Evolutionary conservation across 352 stramenopile species (phyloP).

Genomic region (Globisporangium lucens): DNA sequence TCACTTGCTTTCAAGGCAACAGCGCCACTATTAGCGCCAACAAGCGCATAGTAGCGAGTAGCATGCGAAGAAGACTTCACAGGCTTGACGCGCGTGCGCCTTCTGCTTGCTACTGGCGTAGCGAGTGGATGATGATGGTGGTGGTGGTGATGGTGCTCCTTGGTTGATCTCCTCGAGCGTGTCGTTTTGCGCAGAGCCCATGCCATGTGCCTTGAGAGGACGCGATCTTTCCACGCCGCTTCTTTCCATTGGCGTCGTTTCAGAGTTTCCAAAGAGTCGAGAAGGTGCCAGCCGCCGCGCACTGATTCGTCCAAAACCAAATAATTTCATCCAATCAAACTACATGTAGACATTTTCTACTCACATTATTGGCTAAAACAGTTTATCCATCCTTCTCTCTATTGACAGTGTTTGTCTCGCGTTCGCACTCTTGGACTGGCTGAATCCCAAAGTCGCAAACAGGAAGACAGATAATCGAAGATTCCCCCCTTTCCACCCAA

Average conservation of each 20-base stretch:
- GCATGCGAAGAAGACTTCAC: too few relatives aligned
- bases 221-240: conserved; percentile 9
- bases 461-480: neutral
- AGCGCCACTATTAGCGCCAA: too few relatives aligned
- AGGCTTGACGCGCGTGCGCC: too few relatives aligned
- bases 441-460: conserved; percentile 8
- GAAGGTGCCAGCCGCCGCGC: neutral
- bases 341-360: too few relatives aligned
- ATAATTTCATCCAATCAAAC: neutral
- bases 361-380: neutral
- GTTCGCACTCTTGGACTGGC: neutral
- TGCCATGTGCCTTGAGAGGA: neutral
- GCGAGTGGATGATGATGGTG: too few relatives aligned
- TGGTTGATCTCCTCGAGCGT: too few relatives aligned
- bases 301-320: neutral
- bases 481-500: conserved; percentile 11
- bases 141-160: too few relatives aligned
- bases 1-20: too few relatives aligned
- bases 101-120: too few relatives aligned
- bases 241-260: neutral
- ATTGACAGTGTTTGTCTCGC: conserved; percentile 12
- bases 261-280: neutral
- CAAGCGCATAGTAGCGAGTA: too few relatives aligned
- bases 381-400: neutral
- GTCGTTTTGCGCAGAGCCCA: too few relatives aligned